Percentiles rank a stretch among this genome's conserved stretches.
phyloP scores from a whole-genome alignment of 768 basidiomycete genomes.

The Serendipita sp. region DNA sequence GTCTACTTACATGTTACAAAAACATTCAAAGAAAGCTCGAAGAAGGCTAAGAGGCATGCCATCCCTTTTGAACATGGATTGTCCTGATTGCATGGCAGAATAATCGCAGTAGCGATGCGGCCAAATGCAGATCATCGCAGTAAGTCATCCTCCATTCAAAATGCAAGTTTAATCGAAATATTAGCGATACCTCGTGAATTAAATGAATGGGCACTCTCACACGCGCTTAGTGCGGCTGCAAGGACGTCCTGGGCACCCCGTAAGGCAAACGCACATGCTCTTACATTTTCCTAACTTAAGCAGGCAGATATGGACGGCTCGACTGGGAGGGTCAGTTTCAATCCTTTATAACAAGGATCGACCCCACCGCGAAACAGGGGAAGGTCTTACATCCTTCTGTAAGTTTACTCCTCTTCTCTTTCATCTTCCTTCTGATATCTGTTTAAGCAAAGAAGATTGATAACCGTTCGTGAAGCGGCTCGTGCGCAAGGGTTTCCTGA shows the following conservation, averaged over 20 bases:
- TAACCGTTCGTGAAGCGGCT: background rate
- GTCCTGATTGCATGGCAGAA: background rate
- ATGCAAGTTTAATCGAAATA: background rate
- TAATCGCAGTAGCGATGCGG: background rate
- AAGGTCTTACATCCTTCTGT: background rate
- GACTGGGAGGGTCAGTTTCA: constrained; percentile 3
- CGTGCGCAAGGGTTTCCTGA: background rate
- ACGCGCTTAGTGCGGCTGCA: background rate
- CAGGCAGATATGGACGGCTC: background rate
- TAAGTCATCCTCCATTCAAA: background rate
- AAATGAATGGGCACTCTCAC: background rate
- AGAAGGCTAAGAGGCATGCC: background rate
- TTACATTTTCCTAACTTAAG: background rate
- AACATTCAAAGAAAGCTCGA: background rate
- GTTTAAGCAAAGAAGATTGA: background rate
- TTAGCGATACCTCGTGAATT: background rate
- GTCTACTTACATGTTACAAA: background rate
- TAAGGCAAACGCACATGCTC: background rate
- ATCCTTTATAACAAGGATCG: background rate
- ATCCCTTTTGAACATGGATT: background rate
- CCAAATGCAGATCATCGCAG: constrained; percentile 3
- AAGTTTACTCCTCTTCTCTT: background rate
- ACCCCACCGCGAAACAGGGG: background rate
- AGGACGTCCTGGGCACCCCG: background rate
- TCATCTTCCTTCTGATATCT: background rate